phyloP scores from a whole-genome alignment of 208 protist genomes.

The Vickermania ingenoplastis region DNA sequence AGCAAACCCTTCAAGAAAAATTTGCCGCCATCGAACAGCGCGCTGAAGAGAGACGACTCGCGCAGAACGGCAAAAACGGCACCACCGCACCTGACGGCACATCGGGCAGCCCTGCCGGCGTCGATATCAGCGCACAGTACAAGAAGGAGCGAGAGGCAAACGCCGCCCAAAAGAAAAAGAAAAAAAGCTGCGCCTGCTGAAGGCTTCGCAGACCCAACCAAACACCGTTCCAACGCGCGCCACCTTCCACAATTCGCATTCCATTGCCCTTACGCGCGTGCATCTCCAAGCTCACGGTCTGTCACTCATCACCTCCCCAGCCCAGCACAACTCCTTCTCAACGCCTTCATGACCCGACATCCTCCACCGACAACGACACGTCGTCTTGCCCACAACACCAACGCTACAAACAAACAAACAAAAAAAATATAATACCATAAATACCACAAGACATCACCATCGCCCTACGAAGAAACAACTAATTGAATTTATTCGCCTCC shows the following conservation, averaged over 20 bases:
- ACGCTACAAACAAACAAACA: too few relatives aligned
- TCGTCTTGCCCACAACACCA: background rate
- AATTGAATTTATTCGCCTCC: too few relatives aligned
- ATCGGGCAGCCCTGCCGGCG: background rate
- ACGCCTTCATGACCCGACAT: background rate
- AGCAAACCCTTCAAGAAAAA: background rate
- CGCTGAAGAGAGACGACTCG: background rate
- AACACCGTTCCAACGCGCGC: background rate
- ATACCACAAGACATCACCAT: too few relatives aligned
- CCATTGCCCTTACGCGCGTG: background rate
- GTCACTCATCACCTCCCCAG: background rate
- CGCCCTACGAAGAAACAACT: too few relatives aligned
- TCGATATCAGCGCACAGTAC: background rate
- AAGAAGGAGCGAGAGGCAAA: background rate
- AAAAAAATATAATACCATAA: too few relatives aligned
- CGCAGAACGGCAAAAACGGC: background rate
- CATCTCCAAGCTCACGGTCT: too few relatives aligned
- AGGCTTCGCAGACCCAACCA: too few relatives aligned
- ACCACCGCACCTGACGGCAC: background rate
- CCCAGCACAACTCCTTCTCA: background rate
- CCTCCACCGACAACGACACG: background rate
- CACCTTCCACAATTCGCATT: background rate
- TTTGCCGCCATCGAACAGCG: background rate
- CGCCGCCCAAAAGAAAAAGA: background rate
- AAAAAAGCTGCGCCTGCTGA: background rate